Evolutionary conservation across 1,284 basidiomycete species (phyloP).

Genomic region (Tilletia indica): DNA sequence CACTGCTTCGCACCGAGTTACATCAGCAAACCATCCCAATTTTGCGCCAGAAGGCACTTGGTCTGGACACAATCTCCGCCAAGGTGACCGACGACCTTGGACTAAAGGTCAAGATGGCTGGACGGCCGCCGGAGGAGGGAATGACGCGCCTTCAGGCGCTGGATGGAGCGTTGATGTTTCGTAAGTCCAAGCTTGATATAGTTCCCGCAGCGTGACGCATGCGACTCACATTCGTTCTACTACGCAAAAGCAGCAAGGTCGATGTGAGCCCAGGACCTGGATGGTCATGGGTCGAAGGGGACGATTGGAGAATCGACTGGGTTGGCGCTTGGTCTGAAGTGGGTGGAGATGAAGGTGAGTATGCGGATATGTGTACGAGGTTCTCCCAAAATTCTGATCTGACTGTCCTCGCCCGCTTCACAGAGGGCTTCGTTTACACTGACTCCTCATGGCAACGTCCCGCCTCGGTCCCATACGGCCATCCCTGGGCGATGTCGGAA

Average conservation of each 20-base stretch:
- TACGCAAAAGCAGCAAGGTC: slow-evolving; percentile 36
- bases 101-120: slow-evolving; percentile 50
- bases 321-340: slow-evolving; percentile 49
- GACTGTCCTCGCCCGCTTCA: background rate
- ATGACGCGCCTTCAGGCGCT: slow-evolving; percentile 22
- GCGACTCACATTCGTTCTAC: no score
- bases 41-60: background rate
- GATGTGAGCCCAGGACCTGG: slow-evolving; percentile 46
- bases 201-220: no score
- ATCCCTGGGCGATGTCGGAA: background rate
- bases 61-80: slow-evolving; percentile 17
- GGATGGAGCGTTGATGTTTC: slow-evolving; percentile 38
- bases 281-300: slow-evolving; percentile 51
- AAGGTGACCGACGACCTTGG: slow-evolving; percentile 33
- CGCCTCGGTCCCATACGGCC: slow-evolving; percentile 49
- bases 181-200: slow-evolving; percentile 24
- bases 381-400: background rate
- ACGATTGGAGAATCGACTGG: slow-evolving; percentile 56
- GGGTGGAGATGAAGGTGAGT: slow-evolving; percentile 40
- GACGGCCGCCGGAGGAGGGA: slow-evolving; percentile 26
- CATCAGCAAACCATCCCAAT: background rate
- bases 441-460: slow-evolving; percentile 51
- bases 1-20: background rate
- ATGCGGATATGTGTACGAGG: background rate
- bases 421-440: slow-evolving; percentile 52